phyloP scores from a whole-genome alignment of 352 stramenopile genomes.

The Pythium scleroteichum region DNA sequence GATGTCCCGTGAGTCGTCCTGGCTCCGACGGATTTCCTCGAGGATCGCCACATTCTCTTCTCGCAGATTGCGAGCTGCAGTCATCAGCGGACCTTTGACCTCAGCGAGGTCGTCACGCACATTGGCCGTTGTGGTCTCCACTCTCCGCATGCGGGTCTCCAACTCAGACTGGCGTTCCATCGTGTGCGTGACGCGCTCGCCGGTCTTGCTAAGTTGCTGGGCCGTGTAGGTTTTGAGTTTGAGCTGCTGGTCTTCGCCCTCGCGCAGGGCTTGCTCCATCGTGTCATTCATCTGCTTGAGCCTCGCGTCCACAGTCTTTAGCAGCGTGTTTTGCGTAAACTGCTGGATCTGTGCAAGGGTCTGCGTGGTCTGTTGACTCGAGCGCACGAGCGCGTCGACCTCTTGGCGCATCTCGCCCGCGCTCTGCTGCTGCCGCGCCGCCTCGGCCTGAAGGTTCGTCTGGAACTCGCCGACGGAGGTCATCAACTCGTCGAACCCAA shows the following conservation, averaged over 20 bases:
- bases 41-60: conserved; percentile 73
- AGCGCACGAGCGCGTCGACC: conserved; percentile 32
- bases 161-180: conserved; percentile 40
- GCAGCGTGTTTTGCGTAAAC: conserved; percentile 42
- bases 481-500: conserved; percentile 21
- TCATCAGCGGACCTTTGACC: conserved; percentile 60
- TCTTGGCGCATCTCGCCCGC: conserved; percentile 19
- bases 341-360: conserved; percentile 45
- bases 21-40: conserved; percentile 64
- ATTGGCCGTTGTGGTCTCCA: conserved; percentile 29
- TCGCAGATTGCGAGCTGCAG: conserved; percentile 54
- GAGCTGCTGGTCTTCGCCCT: conserved; percentile 17
- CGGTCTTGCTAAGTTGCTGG: conserved; percentile 36
- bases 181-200: conserved; percentile 35
- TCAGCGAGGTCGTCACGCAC: conserved; percentile 41
- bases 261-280: conserved; percentile 32
- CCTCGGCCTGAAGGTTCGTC: conserved; percentile 24
- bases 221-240: conserved; percentile 32
- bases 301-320: conserved; percentile 39
- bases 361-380: conserved; percentile 33
- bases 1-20: conserved; percentile 67
- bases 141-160: conserved; percentile 33
- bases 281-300: conserved; percentile 31
- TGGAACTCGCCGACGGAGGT: conserved; percentile 29
- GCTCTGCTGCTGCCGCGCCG: conserved; percentile 24